Evolutionary conservation across 148 eudicot species (phyloP).

Genomic region (Arbutus unedo): DNA sequence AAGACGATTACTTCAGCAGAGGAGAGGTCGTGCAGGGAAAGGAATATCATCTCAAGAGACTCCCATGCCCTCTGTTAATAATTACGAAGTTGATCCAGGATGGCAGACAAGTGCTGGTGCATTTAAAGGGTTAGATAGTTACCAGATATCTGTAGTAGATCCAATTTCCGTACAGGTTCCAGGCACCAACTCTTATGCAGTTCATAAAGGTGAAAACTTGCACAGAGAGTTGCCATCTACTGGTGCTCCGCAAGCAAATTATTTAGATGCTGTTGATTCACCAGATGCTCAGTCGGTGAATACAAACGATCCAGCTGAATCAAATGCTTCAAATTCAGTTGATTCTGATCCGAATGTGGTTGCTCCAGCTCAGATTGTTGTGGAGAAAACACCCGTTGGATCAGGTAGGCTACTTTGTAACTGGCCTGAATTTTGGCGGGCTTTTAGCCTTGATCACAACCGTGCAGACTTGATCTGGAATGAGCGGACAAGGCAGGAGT

Average conservation of each 20-base stretch:
- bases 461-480: slow-evolving; percentile 99
- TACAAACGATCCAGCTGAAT: slow-evolving; percentile 32
- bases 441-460: slow-evolving; percentile 91
- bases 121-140: slow-evolving; percentile 36
- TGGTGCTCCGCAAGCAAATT: slow-evolving; percentile 36
- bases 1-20: slow-evolving; percentile 78
- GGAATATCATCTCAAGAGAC: slow-evolving; percentile 48
- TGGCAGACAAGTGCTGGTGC: slow-evolving; percentile 34
- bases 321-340: slow-evolving; percentile 33
- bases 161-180: slow-evolving; percentile 34
- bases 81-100: slow-evolving; percentile 42
- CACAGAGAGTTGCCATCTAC: slow-evolving; percentile 35
- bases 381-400: slow-evolving; percentile 84
- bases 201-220: slow-evolving; percentile 50
- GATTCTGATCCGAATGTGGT: slow-evolving; percentile 46
- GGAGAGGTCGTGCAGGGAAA: slow-evolving; percentile 61
- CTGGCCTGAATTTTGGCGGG: slow-evolving; percentile 99
- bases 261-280: slow-evolving; percentile 38
- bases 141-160: slow-evolving; percentile 39
- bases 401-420: slow-evolving; percentile 91
- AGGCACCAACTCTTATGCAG: slow-evolving; percentile 29
- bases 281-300: slow-evolving; percentile 34
- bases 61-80: slow-evolving; percentile 35
- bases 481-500: slow-evolving; percentile 94
- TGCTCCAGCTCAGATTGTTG: slow-evolving; percentile 97